phyloP scores from a whole-genome alignment of 2,329 filamentous ascomycete genomes.

The Furcasterigmium sp. region DNA sequence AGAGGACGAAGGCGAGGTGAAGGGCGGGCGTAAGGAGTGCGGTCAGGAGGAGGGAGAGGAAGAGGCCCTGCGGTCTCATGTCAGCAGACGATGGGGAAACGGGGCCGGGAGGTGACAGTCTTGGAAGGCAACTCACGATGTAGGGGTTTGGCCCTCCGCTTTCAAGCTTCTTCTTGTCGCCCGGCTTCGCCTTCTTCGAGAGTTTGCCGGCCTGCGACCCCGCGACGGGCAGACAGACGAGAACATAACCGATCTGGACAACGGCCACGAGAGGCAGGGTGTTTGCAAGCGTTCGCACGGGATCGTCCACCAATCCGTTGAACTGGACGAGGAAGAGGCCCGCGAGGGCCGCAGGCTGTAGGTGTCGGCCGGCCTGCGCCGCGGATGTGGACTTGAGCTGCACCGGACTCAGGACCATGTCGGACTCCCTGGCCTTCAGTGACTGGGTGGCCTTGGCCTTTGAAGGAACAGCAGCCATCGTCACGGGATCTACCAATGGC shows the following conservation, averaged over 20 bases:
- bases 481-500: constrained; percentile 28
- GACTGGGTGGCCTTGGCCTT: constrained; percentile 22
- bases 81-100: too few species aligned
- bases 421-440: constrained; percentile 19
- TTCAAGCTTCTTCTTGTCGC: constrained; percentile 48
- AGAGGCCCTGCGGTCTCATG: constrained; percentile 27
- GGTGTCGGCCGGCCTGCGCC: constrained; percentile 51
- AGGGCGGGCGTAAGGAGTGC: constrained; percentile 62
- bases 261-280: constrained; percentile 57
- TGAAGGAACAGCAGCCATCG: constrained; percentile 28
- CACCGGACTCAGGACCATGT: constrained; percentile 27
- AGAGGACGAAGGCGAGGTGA: constrained; percentile 68
- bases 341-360: constrained; percentile 64
- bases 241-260: constrained; percentile 59
- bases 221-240: constrained; percentile 59
- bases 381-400: constrained; percentile 28
- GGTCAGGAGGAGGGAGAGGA: constrained; percentile 53
- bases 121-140: constrained; percentile 43
- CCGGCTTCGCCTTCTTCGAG: constrained; percentile 45
- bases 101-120: too few species aligned
- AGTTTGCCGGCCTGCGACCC: constrained; percentile 36
- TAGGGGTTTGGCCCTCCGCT: constrained; percentile 36
- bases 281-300: constrained; percentile 56
- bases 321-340: constrained; percentile 61
- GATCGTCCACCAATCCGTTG: constrained; percentile 61